A percentile compares a stretch with the other conserved stretches of the same genome.
Evolutionary conservation across 2,329 filamentous ascomycete genomes (phyloP).

Genomic region (Beauveria pseudobassiana): DNA sequence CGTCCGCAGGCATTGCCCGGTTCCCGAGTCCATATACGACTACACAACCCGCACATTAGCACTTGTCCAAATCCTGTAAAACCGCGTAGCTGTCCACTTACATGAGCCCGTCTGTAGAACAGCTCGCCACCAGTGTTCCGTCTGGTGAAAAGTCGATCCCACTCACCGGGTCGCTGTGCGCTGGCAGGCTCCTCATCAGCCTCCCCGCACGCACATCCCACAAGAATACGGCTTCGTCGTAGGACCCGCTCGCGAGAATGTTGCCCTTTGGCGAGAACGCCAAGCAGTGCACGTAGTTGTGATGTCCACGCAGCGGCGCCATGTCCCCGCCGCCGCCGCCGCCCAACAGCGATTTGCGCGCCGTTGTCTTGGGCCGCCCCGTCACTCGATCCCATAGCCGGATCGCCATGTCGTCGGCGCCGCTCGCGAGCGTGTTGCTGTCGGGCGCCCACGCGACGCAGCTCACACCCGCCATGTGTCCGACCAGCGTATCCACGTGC

Average conservation of each 20-base stretch:
- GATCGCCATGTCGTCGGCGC: conserved; percentile 94
- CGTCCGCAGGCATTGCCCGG: conserved; percentile 89
- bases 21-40: conserved; percentile 89
- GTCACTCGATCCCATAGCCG: conserved; percentile 78
- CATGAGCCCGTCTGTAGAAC: conserved; percentile 86
- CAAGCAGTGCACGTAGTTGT: conserved; percentile 91
- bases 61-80: neutral
- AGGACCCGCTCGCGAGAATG: conserved; percentile 89
- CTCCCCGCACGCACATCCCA: conserved; percentile 90
- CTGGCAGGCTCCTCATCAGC: conserved; percentile 83
- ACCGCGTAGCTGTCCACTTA: conserved; percentile 30
- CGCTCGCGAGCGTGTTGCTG: conserved; percentile 77
- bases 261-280: conserved; percentile 98
- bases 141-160: conserved; percentile 91
- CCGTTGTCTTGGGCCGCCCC: conserved; percentile 44
- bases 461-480: conserved; percentile 86
- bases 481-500: conserved; percentile 82
- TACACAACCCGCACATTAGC: conserved; percentile 22
- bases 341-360: conserved; percentile 36
- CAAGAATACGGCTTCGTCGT: conserved; percentile 93
- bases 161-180: conserved; percentile 89
- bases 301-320: conserved; percentile 69
- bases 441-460: conserved; percentile 94
- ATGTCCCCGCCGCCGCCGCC: conserved; percentile 36
- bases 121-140: conserved; percentile 85